These are phyloP conservation scores for Pichia sp. DNA, from an alignment of 1,139 yeast species.

Conservation along the genomic window DNA sequence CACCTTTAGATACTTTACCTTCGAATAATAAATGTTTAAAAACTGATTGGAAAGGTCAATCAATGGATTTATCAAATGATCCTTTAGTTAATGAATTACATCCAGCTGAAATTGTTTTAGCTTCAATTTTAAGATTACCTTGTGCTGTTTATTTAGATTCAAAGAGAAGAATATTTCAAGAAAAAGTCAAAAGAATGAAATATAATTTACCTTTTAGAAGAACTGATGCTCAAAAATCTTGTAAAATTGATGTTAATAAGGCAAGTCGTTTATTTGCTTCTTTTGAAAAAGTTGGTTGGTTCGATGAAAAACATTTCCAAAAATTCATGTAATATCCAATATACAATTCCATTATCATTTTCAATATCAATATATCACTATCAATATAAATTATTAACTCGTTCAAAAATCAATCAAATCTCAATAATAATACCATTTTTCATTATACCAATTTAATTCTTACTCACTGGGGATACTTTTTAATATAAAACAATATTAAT, in stretches of 20 bases:
- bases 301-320: conserved; percentile 67
- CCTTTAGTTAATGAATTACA: conserved; percentile 68
- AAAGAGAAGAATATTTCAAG: conserved; percentile 81
- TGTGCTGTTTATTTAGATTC: conserved; percentile 86
- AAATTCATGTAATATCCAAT: conserved; percentile 32
- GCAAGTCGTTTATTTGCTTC: conserved; percentile 91
- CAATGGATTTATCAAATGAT: conserved; percentile 81
- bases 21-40: conserved; percentile 74
- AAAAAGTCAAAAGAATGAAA: conserved; percentile 74
- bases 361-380: neutral
- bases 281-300: conserved; percentile 94
- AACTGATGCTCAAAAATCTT: conserved; percentile 96
- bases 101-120: conserved; percentile 86
- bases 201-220: conserved; percentile 83
- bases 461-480: too few species aligned
- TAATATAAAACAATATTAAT: too few species aligned
- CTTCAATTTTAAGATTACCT: conserved; percentile 83
- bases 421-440: too few species aligned
- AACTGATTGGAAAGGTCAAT: conserved; percentile 97
- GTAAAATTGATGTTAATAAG: conserved; percentile 94
- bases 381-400: too few species aligned
- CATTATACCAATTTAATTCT: too few species aligned
- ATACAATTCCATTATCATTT: neutral
- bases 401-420: too few species aligned
- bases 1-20: conserved; percentile 49